Base-by-base conservation (phyloP, 2,329 filamentous ascomycete genomes). In the Aspergillus piperis region DNA sequence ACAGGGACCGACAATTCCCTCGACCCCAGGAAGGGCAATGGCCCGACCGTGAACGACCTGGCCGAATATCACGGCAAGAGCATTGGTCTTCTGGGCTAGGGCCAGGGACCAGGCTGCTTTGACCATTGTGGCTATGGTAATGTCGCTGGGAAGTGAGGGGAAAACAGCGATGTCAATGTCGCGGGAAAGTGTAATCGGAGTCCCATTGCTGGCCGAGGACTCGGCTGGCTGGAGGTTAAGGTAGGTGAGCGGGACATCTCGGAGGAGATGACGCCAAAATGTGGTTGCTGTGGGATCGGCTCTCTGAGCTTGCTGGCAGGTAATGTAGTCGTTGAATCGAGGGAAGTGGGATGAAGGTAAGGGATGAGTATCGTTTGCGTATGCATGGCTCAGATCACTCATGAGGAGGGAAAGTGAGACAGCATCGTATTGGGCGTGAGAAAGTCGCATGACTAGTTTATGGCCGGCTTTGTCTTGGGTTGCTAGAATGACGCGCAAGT, bases 81-180 rank as follows among this genome's bases (percentile, higher is more conserved):
- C 73, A 0, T 76, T 78, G 0, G 82, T 81, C 6, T 85, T 70
- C n/a, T 77, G 81, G 0, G 83, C 81, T 5, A 87, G 77, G 0
- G 84, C 80, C 59, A 83, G 78, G 2, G 83, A 80, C 84, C 85
- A 87, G 0, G 84, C 84, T 0, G 83, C 79, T 67, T 85, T 86
- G 39, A 87, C 74, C 2, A 86, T 77, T 0, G 82, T 69, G 52
- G 70, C 58, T 36, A 55, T 19, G 13, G 70, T 71, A 25, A 72
- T 68, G 3, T 38, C 61, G 47, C 6, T 42, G 2, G 13, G 52
- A 3, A 41, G 23, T 15, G 8, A 10, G 8, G 44, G 44, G 17
- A 49, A 11, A 2, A 5, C 2, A 17, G 8, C 15, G 5, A 50
- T 17, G 5, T 11, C 0, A 8, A 50, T 27, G n/a, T 50, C 21